These are phyloP conservation scores for Phoenix dactylifera DNA, from an alignment of 176 grass and related monocot species.

Conservation along the genomic window DNA sequence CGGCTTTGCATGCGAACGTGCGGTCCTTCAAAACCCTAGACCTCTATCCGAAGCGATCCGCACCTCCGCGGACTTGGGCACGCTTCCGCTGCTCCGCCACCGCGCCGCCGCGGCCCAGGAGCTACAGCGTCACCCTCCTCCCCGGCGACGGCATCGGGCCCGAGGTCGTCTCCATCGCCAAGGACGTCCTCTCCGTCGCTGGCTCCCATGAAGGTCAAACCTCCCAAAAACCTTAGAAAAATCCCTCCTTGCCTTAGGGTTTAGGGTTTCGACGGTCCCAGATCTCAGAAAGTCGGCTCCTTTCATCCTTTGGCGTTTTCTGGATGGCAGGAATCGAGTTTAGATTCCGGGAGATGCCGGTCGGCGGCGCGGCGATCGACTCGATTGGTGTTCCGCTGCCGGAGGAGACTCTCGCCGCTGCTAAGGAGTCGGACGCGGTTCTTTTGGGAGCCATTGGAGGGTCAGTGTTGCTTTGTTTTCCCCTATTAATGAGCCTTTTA, in stretches of 20 bases:
- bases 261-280: neutral
- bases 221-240: neutral
- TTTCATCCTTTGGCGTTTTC: neutral
- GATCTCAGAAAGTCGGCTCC: neutral
- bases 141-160: conserved; percentile 92
- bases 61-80: neutral
- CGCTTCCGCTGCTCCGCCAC: conserved; percentile 26
- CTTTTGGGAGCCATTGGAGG: conserved; percentile 71
- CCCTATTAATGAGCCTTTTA: no score
- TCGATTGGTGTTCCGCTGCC: conserved; percentile 56
- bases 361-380: conserved; percentile 65
- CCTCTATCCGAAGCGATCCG: neutral
- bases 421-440: conserved; percentile 46
- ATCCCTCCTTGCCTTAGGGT: conserved; percentile 3
- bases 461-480: conserved; percentile 21
- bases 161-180: conserved; percentile 84
- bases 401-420: conserved; percentile 50
- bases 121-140: conserved; percentile 66
- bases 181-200: conserved; percentile 63
- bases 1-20: conserved; percentile 21
- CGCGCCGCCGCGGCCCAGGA: conserved; percentile 17
- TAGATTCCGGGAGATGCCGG: conserved; percentile 46
- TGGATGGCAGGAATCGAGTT: conserved; percentile 44
- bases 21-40: conserved; percentile 30
- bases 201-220: conserved; percentile 53